phyloP scores from a whole-genome alignment of 768 basidiomycete species.

The Coprinellus micaceus region DNA sequence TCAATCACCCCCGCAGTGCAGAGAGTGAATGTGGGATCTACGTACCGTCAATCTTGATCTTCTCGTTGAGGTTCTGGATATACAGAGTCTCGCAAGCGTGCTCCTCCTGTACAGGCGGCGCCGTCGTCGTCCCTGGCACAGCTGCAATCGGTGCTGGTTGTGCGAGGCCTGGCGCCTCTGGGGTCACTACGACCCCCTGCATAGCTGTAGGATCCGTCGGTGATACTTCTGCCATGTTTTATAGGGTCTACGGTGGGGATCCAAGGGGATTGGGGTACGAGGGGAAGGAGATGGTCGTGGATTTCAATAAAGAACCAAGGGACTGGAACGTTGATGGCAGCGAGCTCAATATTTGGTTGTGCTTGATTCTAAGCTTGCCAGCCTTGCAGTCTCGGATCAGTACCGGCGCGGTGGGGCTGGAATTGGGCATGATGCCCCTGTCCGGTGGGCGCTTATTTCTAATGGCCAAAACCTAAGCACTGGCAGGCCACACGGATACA shows the following conservation, averaged over 20 bases:
- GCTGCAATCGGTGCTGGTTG: not conserved
- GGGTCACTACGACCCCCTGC: constrained; percentile 2
- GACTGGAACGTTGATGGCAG: not conserved
- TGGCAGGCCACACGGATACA: too few species aligned
- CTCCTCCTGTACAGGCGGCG: constrained; percentile 31
- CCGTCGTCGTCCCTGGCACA: not conserved
- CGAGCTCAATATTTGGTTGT: too few species aligned
- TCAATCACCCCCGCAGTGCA: not conserved
- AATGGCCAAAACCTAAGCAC: too few species aligned
- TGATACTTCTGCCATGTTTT: not conserved
- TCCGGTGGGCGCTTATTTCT: too few species aligned
- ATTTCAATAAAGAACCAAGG: not conserved
- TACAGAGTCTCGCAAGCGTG: constrained; percentile 81
- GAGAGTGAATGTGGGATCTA: not conserved
- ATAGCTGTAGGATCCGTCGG: not conserved
- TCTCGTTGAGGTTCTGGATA: constrained; percentile 95
- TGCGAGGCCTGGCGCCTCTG: not conserved
- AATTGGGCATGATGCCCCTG: too few species aligned
- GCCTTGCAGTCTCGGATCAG: too few species aligned
- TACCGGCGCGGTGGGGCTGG: too few species aligned
- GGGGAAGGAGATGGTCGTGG: not conserved
- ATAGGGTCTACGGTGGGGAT: too few species aligned
- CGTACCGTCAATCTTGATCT: constrained; percentile 76
- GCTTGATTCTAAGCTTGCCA: too few species aligned
- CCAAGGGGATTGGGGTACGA: not conserved